Conservation (phyloP, 2,329 filamentous ascomycete genomes). For the Lachnum nothofagi region DNA sequence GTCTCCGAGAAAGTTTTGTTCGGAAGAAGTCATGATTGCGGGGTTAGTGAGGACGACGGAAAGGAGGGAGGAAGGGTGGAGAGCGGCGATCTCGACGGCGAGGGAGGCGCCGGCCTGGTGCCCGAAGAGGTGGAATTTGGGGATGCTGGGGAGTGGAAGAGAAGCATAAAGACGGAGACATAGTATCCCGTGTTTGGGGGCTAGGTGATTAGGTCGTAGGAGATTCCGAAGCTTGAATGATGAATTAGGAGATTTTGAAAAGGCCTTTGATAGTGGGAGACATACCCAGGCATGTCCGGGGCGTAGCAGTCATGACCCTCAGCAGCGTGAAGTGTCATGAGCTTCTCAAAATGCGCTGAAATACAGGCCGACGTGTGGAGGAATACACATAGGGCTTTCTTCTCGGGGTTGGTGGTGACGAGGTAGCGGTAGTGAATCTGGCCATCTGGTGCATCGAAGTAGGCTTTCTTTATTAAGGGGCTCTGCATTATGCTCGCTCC, state of each 20-base stretch:
- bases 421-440: constrained; percentile 11
- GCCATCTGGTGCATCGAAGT: neutral
- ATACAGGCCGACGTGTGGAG: constrained; percentile 1
- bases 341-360: neutral
- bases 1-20: neutral
- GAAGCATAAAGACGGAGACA: constrained; percentile 1
- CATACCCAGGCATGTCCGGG: constrained; percentile 7
- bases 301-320: constrained; percentile 5
- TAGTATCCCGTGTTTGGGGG: constrained; percentile 5
- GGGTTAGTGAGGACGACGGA: neutral
- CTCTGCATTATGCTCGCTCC: too few species aligned
- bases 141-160: neutral
- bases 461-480: constrained; percentile 8
- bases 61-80: neutral
- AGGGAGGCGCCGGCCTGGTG: constrained; percentile 7
- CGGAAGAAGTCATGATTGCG: neutral
- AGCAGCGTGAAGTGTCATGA: constrained; percentile 3
- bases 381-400: constrained; percentile 4
- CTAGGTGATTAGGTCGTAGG: constrained; percentile 1
- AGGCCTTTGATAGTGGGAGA: neutral
- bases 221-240: neutral
- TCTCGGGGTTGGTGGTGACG: neutral
- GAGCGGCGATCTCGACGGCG: constrained; percentile 4
- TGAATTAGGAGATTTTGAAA: neutral
- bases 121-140: constrained; percentile 5